Percentiles rank a stretch among this genome's conserved stretches.
Evolutionary conservation across 2,329 filamentous ascomycete genomes (phyloP).

Genomic region (Simplicillium aogashimaense): DNA sequence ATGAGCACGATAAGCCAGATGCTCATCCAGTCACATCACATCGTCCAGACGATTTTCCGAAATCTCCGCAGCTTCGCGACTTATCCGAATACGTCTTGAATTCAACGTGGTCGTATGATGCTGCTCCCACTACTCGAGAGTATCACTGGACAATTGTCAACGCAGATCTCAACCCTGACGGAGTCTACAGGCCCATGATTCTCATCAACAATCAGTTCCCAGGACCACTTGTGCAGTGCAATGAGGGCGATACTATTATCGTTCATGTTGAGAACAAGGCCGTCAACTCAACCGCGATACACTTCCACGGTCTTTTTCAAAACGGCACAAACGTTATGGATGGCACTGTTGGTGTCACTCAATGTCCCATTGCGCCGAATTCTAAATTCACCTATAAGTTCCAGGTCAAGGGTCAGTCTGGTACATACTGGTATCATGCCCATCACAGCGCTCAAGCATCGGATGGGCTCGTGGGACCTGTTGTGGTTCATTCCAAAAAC

Average conservation of each 20-base stretch:
- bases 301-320: slow-evolving; percentile 72
- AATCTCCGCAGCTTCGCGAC: slow-evolving; percentile 16
- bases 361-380: slow-evolving; percentile 56
- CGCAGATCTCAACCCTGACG: slow-evolving; percentile 50
- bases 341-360: slow-evolving; percentile 56
- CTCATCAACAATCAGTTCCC: slow-evolving; percentile 70
- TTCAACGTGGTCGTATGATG: slow-evolving; percentile 42
- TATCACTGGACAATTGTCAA: slow-evolving; percentile 53
- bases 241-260: slow-evolving; percentile 62
- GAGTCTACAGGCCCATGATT: slow-evolving; percentile 47
- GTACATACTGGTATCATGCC: slow-evolving; percentile 53
- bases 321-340: slow-evolving; percentile 70
- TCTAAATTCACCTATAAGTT: slow-evolving; percentile 58
- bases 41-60: slow-evolving; percentile 14
- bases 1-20: background rate
- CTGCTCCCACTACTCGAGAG: slow-evolving; percentile 38
- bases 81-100: slow-evolving; percentile 46
- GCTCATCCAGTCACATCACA: background rate
- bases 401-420: slow-evolving; percentile 40
- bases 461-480: slow-evolving; percentile 57
- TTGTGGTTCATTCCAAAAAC: slow-evolving; percentile 53
- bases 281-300: slow-evolving; percentile 55
- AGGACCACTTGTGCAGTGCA: slow-evolving; percentile 61
- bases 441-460: slow-evolving; percentile 56
- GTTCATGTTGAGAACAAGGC: slow-evolving; percentile 61